phyloP scores from a whole-genome alignment of 176 grass and related monocot species.

The Guadua angustifolia region DNA sequence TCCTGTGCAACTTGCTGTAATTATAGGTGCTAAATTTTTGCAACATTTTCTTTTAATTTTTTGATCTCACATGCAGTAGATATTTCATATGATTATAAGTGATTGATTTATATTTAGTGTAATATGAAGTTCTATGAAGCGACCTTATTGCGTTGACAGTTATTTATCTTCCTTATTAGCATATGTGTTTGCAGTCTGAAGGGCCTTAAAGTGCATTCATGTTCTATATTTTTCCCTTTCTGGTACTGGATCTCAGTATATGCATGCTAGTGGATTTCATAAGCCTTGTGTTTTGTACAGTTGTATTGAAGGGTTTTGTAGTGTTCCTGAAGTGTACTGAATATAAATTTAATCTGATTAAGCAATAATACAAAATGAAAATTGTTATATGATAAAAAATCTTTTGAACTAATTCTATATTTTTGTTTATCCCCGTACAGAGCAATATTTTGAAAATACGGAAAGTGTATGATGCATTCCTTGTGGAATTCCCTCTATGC shows the following conservation, averaged over 20 bases:
- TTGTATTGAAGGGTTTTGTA: not conserved
- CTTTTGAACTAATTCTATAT: slow-evolving; percentile 18
- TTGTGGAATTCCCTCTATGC: slow-evolving; percentile 90
- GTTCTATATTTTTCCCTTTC: not conserved
- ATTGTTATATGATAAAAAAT: not conserved
- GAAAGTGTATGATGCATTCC: slow-evolving; percentile 94
- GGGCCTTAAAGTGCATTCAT: not conserved
- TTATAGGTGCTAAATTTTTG: not conserved
- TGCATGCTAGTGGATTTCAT: not conserved
- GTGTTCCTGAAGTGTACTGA: not conserved
- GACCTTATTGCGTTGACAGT: not conserved
- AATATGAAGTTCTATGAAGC: not conserved
- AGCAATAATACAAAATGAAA: not conserved
- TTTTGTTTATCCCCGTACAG: slow-evolving; percentile 47
- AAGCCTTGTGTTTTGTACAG: not conserved
- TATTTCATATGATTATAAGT: not conserved
- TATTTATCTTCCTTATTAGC: not conserved
- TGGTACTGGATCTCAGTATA: not conserved
- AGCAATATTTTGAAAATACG: slow-evolving; percentile 75
- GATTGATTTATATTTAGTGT: not conserved
- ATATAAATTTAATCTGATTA: not conserved
- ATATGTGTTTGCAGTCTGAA: not conserved
- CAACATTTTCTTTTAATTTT: not conserved
- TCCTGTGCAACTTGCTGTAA: slow-evolving; percentile 4
- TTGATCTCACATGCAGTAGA: not conserved